A percentile compares a stretch with the other conserved stretches of the same genome.
Conservation (phyloP, 352 stramenopile species). For the Phytopythium ostracodes region DNA sequence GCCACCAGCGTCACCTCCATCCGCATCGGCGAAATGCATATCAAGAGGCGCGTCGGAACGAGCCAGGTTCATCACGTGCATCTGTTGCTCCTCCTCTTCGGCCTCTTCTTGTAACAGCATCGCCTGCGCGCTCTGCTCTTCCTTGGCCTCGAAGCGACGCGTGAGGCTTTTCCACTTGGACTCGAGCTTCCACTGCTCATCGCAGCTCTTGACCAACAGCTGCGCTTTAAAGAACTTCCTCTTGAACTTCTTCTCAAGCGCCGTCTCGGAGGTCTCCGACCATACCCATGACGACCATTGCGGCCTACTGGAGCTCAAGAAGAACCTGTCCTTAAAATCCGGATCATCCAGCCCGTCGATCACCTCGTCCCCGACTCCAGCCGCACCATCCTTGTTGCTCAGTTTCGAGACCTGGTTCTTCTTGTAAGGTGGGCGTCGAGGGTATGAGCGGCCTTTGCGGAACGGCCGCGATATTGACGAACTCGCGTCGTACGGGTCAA, state of each 20-base stretch:
- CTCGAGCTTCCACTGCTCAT: constrained; percentile 58
- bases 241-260: constrained; percentile 56
- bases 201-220: constrained; percentile 46
- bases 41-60: constrained; percentile 32
- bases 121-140: constrained; percentile 56
- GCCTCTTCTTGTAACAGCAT: constrained; percentile 66
- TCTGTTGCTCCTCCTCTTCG: constrained; percentile 57
- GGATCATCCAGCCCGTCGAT: constrained; percentile 56
- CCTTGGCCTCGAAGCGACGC: constrained; percentile 37
- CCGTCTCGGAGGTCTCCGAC: constrained; percentile 45
- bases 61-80: constrained; percentile 37
- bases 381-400: constrained; percentile 31
- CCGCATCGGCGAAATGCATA: constrained; percentile 27
- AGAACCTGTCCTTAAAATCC: constrained; percentile 59
- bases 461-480: constrained; percentile 60
- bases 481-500: constrained; percentile 80
- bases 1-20: constrained; percentile 13
- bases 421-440: constrained; percentile 34
- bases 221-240: constrained; percentile 55
- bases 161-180: constrained; percentile 62
- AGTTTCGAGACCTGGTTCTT: constrained; percentile 17
- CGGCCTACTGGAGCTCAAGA: constrained; percentile 36
- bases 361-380: constrained; percentile 29
- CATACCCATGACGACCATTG: constrained; percentile 78
- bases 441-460: constrained; percentile 70